Base-by-base conservation (phyloP, 768 basidiomycete genomes). In the Kwoniella shandongensis region DNA sequence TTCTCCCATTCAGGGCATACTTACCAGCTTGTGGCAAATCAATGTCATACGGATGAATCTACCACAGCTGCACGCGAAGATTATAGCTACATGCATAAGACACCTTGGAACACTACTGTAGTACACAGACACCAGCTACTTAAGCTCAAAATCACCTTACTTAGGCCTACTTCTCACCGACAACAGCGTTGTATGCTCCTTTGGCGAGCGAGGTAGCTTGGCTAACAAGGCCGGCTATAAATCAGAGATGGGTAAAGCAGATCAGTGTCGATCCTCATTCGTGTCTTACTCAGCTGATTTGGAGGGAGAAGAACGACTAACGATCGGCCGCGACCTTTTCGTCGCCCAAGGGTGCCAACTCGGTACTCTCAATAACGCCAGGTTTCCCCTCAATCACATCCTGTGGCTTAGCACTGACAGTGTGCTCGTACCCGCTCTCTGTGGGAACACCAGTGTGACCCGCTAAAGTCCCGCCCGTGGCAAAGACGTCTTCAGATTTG, bases 341-440 rank as follows among this genome's bases (percentile, higher is more conserved):
- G 20, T 64, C 51, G 13, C 60, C 60, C 2, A 67, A 41, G 4
- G 66, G 66, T 13, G 66, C 66, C 4, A 67, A 32, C 35, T 67
- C 59, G n/a, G 66, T 64, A 3, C 36, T 39, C 40, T 67, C 66
- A 45, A 64, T 67, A n/a, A 64, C 32, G 3, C 66, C 66, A 13
- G 56, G 59, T 29, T 41, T 42, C 22, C 59, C 62, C 49, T 64
- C 62, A 25, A 63, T 44, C 4, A 56, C 52, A 23, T 64, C 59
- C 44, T 40, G 41, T n/a, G 23, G 35, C 15, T 49, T 35, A 35
- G 53, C 42, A 32, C 44, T 45, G 38, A 44, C 47, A 23, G 42
- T 26, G 26, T 54, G 50, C 23, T 46, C 49, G 47, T 59, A 47
- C 10, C 56, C 56, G 18, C 46, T 44, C 26, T 58, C 56, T 4